A percentile compares a stretch with the other conserved stretches of the same genome.
These are phyloP conservation scores for Ilex paraguariensis DNA, from an alignment of 305 asterid species.

Conservation along the genomic window DNA sequence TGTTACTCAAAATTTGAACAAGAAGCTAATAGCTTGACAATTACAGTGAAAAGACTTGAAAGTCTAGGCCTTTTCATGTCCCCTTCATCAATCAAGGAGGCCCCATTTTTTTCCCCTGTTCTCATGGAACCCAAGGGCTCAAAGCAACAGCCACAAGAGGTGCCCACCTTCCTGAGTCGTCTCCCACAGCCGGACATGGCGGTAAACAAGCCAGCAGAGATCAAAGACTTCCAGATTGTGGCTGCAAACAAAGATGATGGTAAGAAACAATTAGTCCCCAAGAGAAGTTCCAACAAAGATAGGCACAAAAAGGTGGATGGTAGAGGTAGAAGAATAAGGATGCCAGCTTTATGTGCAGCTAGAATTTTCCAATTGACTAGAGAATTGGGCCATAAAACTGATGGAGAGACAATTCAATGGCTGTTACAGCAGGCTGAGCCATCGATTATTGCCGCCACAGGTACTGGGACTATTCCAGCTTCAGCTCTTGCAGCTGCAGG, in stretches of 20 bases:
- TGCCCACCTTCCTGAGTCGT: conserved; percentile 28
- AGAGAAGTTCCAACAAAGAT: conserved; percentile 61
- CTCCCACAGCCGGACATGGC: conserved; percentile 54
- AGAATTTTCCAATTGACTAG: conserved; percentile 67
- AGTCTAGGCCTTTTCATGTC: conserved; percentile 42
- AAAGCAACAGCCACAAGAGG: conserved; percentile 33
- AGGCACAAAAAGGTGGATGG: conserved; percentile 82
- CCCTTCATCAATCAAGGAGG: conserved; percentile 58
- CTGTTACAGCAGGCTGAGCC: conserved; percentile 76
- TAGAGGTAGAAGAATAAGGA: conserved; percentile 68
- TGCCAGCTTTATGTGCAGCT: conserved; percentile 80
- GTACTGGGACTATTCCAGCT: conserved; percentile 71
- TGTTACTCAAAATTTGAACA: conserved; percentile 14
- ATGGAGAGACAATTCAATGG: conserved; percentile 83
- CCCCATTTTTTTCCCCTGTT: conserved; percentile 40
- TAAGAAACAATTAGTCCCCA: conserved; percentile 45
- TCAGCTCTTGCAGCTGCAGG: conserved; percentile 53
- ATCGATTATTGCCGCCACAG: conserved; percentile 66
- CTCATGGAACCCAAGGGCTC: conserved; percentile 40
- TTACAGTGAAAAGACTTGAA: conserved; percentile 28
- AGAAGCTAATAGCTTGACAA: conserved; percentile 14
- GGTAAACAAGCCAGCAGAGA: conserved; percentile 30
- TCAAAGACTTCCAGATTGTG: conserved; percentile 22
- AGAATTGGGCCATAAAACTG: conserved; percentile 71
- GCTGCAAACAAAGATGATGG: conserved; percentile 22